Base-by-base conservation (phyloP, 352 stramenopile species). In the Elongisporangium undulatum region DNA sequence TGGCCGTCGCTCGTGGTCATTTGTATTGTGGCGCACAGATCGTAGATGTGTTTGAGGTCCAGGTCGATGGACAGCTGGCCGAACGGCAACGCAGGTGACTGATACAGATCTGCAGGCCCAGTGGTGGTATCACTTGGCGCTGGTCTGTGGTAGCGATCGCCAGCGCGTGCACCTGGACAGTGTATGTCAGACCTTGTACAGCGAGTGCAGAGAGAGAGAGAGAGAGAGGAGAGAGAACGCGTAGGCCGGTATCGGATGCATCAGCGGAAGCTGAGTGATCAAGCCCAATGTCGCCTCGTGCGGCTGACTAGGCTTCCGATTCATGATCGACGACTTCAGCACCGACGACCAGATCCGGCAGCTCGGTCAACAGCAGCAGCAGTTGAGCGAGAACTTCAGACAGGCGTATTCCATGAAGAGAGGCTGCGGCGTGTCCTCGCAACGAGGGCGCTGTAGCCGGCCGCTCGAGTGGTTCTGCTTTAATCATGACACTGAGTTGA, bases 121-220 rank as follows among this genome's bases (percentile, higher is more conserved):
- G n/a, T 50, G 65, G 1, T 72, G 65, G 57, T 66, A 72, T 54
- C 61, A 72, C 34, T 53, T 66, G 8, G 65, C 58, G 4, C 49
- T 72, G 22, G 59, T 60, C 1, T 66, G 55, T 56, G n/a, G 58
- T 8, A n/a, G 38, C 16, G 51, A 15, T 10, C n/a, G 4, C 6
- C 61, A 72, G n/a, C 4, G 34, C 19, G 50, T 68, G 21, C 63
- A 59, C 48, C 22, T 69, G 1, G 45, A 68, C 34, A 61, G 61
- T 19, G 50, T 61, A 45, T 45, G 65, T 8, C 53, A 58, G 21
- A 57, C 59, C 55, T 34, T 69, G 48, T 55, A 58, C 50, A 4
- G 22, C 45, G 24, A 61, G 62, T 45, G 65, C 61, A 5, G 26
- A 45, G n/a, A n/a, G n/a, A n/a, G n/a, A n/a, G n/a, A n/a, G n/a